Conservation (phyloP, 2,329 filamentous ascomycete genomes). For the Diplodia corticola region DNA sequence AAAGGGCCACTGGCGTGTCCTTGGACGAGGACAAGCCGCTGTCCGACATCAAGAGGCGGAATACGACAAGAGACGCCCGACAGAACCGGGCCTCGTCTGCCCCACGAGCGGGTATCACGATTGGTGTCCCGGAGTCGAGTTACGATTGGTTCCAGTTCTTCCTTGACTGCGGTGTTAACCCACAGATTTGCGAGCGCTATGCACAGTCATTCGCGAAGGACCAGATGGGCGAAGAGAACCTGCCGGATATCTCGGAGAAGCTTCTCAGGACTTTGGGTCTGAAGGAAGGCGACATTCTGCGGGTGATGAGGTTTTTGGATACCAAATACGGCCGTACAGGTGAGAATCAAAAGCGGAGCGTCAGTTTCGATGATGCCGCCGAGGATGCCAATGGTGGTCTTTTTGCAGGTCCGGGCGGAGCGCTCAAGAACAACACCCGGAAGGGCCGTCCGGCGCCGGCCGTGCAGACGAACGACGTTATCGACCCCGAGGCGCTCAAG, state of each 20-base stretch:
- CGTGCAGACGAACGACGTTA: constrained; percentile 80
- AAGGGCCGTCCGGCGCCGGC: constrained; percentile 86
- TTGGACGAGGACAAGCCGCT: constrained; percentile 90
- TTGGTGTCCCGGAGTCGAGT: constrained; percentile 65
- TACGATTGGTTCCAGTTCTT: constrained; percentile 99
- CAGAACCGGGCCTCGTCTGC: constrained; percentile 48
- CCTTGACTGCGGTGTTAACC: constrained; percentile 84
- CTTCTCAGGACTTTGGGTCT: constrained; percentile 86
- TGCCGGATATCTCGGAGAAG: constrained; percentile 83
- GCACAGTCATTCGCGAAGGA: constrained; percentile 85
- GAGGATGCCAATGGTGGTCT: constrained; percentile 61
- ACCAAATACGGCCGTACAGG: constrained; percentile 69
- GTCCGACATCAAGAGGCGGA: constrained; percentile 70
- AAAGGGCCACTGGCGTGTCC: constrained; percentile 80
- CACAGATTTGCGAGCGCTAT: constrained; percentile 92
- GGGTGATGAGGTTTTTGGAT: constrained; percentile 88
- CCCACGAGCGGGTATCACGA: constrained; percentile 57
- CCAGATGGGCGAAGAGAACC: constrained; percentile 91
- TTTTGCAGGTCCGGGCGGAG: constrained; percentile 91
- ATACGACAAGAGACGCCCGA: constrained; percentile 33
- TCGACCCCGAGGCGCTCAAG: constrained; percentile 84
- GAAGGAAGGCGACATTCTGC: constrained; percentile 93
- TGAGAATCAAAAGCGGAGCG: constrained; percentile 55
- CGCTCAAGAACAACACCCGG: constrained; percentile 88
- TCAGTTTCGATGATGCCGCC: constrained; percentile 52